Percentiles rank a stretch among this genome's conserved stretches.
Evolutionary conservation across 805 yeast genomes (phyloP).

Genomic region (Metschnikowia kofuensis): DNA sequence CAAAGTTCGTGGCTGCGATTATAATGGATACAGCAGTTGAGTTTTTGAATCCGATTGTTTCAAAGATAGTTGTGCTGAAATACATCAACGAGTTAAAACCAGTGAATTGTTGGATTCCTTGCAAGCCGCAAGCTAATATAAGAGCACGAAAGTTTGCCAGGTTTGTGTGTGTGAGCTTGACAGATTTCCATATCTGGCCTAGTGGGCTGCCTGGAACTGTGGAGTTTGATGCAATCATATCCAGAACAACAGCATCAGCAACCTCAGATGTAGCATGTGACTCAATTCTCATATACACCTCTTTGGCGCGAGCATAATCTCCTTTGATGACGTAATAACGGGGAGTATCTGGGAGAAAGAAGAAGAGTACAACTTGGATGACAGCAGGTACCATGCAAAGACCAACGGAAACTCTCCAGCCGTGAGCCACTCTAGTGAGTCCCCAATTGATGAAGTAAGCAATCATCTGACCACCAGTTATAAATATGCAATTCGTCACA

Average conservation of each 20-base stretch:
- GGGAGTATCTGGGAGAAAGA: conserved; percentile 94
- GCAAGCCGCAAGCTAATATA: conserved; percentile 86
- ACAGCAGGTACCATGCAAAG: conserved; percentile 85
- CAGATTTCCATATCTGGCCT: conserved; percentile 54
- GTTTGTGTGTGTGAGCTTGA: conserved; percentile 59
- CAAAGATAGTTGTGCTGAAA: conserved; percentile 88
- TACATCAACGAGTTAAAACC: conserved; percentile 97
- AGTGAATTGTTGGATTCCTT: conserved; percentile 94
- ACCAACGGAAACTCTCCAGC: conserved; percentile 94
- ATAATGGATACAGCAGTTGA: conserved; percentile 94
- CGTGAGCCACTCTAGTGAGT: conserved; percentile 64
- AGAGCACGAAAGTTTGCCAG: conserved; percentile 88
- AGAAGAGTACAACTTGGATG: conserved; percentile 69
- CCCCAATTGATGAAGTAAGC: conserved; percentile 96
- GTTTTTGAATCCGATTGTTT: conserved; percentile 83
- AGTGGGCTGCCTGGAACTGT: conserved; percentile 44
- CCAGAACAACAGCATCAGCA: conserved; percentile 65
- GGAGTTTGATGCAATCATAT: conserved; percentile 49
- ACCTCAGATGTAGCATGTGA: conserved; percentile 58
- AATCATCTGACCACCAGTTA: conserved; percentile 92
- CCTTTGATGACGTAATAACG: conserved; percentile 79
- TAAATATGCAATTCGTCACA: conserved; percentile 80
- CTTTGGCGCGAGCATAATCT: conserved; percentile 58
- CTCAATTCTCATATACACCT: conserved; percentile 64
- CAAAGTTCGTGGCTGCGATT: conserved; percentile 91